These are phyloP conservation scores for Ophiostoma sp. DNA, from an alignment of 2,329 filamentous ascomycete genomes.

Conservation along the genomic window DNA sequence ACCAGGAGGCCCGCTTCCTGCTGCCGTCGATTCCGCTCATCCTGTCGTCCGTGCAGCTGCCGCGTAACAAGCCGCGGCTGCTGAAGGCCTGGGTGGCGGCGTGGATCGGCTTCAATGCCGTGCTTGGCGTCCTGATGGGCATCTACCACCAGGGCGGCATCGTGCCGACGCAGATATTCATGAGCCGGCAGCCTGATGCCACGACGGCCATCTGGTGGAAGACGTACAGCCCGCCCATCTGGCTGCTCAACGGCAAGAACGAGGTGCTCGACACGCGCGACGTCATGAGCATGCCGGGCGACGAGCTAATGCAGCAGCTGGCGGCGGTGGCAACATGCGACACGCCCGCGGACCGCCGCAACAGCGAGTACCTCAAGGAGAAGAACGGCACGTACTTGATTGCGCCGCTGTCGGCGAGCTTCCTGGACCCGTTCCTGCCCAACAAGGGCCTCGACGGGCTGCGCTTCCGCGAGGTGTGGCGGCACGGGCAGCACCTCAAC, in stretches of 20 bases:
- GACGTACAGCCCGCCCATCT: constrained; percentile 75
- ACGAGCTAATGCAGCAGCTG: constrained; percentile 55
- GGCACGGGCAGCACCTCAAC: constrained; percentile 62
- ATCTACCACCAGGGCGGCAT: constrained; percentile 76
- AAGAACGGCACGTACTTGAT: constrained; percentile 64
- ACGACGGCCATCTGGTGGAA: constrained; percentile 78
- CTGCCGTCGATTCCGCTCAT: constrained; percentile 72
- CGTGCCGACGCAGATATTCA: constrained; percentile 67
- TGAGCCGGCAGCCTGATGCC: constrained; percentile 64
- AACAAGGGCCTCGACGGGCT: constrained; percentile 57
- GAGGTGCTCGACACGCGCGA: constrained; percentile 65
- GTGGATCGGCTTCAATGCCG: constrained; percentile 66
- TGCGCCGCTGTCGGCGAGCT: constrained; percentile 65
- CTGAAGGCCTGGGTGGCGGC: constrained; percentile 51
- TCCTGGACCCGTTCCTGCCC: constrained; percentile 58
- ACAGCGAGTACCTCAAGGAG: constrained; percentile 53
- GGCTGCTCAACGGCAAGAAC: constrained; percentile 73
- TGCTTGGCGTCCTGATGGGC: constrained; percentile 70
- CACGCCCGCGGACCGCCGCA: constrained; percentile 51
- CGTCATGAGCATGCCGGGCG: constrained; percentile 65
- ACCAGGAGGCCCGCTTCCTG: constrained; percentile 76
- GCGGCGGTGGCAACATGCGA: constrained; percentile 58
- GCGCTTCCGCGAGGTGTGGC: constrained; percentile 65
- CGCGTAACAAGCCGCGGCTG: constrained; percentile 45
- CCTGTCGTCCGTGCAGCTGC: constrained; percentile 65